Evolutionary conservation across 768 basidiomycete species (phyloP), one percentile per base, ranked within the genome.

Genomic region (Auricularia heimuer): DNA sequence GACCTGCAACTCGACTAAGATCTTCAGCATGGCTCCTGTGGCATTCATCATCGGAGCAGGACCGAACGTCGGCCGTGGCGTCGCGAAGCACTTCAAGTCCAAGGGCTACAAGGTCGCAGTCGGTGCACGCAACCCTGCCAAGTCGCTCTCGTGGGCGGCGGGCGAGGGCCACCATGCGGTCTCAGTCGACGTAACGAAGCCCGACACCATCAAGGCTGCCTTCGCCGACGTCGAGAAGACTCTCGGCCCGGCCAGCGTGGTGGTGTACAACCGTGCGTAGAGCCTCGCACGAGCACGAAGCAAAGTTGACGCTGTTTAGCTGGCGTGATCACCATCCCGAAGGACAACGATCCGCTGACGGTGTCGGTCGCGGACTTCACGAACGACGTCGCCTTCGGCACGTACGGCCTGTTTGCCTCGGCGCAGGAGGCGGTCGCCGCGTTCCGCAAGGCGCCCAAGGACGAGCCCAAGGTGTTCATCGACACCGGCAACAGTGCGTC

Each of bases 391-490:
- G 47, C 47, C 4, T 51, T 51, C 16, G 47, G 47, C 18, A 51
- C 47, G 6, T 51, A 16, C 21, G 47, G 47, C 21, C 47, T 51
- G 47, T 51, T 51, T 64, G 33, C 54, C 7, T 37, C 63, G 7
- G 29, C 54, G 6, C 63, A 64, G 29, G 63, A 64, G 24, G 33
- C 63, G 4, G 42, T 64, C n/a, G 33, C 42, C 18, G 33, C 44
- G 12, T 64, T 64, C 63, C 45, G 54, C n/a, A 29, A 39, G 24
- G 24, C 54, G 33, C 21, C 44, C 33, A 51, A 29, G 42, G 63
- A 64, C 33, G 34, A 51, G 34, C 63, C 63, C 12, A 64, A 64
- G 47, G 63, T 64, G 21, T 51, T 51, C 47, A 51, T 51, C 47
- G 47, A 16, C 47, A 51, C 47, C 21, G 47, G 47, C 14, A 51